Percentiles rank a stretch among this genome's conserved stretches.
phyloP scores from a whole-genome alignment of 2,329 filamentous ascomycete species.

The Venturiaceae sp. region DNA sequence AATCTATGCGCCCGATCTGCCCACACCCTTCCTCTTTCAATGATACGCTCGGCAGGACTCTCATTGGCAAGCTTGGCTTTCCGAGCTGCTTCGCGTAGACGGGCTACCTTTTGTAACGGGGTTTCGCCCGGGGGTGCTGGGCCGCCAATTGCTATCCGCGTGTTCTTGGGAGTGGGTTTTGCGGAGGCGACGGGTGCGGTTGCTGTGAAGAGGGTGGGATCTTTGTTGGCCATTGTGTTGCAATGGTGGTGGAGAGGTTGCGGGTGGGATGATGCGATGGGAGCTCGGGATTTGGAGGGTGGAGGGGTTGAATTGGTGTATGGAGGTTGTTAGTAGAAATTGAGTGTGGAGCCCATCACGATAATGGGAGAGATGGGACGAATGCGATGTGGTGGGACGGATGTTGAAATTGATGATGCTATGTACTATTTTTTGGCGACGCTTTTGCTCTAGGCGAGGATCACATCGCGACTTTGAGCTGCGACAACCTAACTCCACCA shows the following conservation, averaged over 20 bases:
- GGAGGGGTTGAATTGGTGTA: not conserved
- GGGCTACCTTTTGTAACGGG: constrained; percentile 43
- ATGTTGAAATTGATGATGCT: not conserved
- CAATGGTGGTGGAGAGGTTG: not conserved
- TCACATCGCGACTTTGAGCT: not conserved
- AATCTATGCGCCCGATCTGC: constrained; percentile 53
- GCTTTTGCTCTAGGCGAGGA: not conserved
- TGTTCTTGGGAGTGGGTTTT: constrained; percentile 38
- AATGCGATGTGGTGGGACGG: not conserved
- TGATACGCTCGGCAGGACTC: constrained; percentile 39
- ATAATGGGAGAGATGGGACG: not conserved
- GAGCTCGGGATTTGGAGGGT: not conserved
- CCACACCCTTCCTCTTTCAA: constrained; percentile 42
- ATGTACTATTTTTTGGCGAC: not conserved
- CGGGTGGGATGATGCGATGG: not conserved
- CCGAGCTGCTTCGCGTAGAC: constrained; percentile 39
- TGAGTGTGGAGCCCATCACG: not conserved
- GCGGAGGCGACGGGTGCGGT: constrained; percentile 61
- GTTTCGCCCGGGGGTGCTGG: constrained; percentile 38
- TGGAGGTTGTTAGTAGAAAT: not conserved
- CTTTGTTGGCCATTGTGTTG: constrained; percentile 31
- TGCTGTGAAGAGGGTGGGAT: constrained; percentile 70
- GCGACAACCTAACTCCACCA: no score
- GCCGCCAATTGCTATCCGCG: constrained; percentile 25
- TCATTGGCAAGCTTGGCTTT: constrained; percentile 38